A percentile compares a stretch with the other conserved stretches of the same genome.
These are phyloP conservation scores for Halenospora varia DNA, from an alignment of 495 filamentous ascomycete genomes.

Conservation along the genomic window DNA sequence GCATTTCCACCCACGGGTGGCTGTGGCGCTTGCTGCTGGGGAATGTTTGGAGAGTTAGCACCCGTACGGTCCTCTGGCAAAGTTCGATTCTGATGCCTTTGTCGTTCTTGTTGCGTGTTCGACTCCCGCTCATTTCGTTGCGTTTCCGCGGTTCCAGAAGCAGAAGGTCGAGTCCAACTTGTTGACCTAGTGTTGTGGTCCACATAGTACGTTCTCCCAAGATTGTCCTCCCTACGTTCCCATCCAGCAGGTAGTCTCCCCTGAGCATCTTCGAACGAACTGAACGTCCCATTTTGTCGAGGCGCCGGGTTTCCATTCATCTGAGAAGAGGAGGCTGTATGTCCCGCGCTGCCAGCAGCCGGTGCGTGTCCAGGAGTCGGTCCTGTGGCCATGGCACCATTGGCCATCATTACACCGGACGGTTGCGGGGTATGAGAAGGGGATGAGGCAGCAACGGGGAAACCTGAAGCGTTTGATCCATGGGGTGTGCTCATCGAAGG, in stretches of 20 bases:
- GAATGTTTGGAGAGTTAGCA: constrained; percentile 82
- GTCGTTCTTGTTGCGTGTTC: constrained; percentile 84
- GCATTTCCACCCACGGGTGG: constrained; percentile 40
- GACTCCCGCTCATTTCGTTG: constrained; percentile 77
- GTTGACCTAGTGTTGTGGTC: constrained; percentile 97
- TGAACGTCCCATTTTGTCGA: constrained; percentile 58
- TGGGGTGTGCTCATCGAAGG: constrained; percentile 21
- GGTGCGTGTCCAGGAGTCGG: constrained; percentile 27
- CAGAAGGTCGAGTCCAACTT: constrained; percentile 88
- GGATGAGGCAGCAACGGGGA: constrained; percentile 13
- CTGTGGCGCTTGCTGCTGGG: constrained; percentile 53
- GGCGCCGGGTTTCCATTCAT: constrained; percentile 30
- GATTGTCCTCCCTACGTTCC: constrained; percentile 93
- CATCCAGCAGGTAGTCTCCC: constrained; percentile 90
- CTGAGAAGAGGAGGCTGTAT: neutral
- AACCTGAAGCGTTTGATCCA: constrained; percentile 17
- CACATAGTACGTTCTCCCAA: constrained; percentile 98
- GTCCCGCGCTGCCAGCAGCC: constrained; percentile 24
- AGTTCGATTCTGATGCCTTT: constrained; percentile 91
- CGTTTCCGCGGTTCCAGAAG: constrained; percentile 71
- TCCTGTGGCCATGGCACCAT: constrained; percentile 24
- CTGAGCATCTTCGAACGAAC: constrained; percentile 92
- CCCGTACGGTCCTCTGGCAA: constrained; percentile 94
- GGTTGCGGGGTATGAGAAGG: constrained; percentile 16
- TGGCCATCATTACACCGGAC: constrained; percentile 20